Conservation (phyloP, 345 rosid species). For the Trapa incisa region DNA sequence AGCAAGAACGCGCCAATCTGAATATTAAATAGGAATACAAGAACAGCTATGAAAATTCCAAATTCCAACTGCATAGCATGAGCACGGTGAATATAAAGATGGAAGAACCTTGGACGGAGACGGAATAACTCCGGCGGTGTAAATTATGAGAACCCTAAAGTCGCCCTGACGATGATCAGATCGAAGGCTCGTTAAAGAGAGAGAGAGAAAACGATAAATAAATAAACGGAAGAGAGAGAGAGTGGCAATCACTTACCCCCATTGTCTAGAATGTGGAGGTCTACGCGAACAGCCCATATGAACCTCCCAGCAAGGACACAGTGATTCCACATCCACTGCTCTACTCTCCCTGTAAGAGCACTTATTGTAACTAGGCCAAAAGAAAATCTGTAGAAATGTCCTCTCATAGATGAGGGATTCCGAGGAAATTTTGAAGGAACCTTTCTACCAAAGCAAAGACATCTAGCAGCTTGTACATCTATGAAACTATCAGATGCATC, state of each 20-base stretch:
- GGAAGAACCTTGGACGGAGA: background rate
- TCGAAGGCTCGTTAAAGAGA: no score
- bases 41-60: conserved; percentile 9
- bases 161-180: background rate
- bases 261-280: conserved; percentile 89
- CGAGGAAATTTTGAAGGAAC: background rate
- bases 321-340: conserved; percentile 93
- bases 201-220: no score
- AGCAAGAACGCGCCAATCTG: no score
- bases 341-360: conserved; percentile 74
- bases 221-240: no score
- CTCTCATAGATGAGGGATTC: background rate
- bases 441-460: background rate
- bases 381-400: background rate
- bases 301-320: conserved; percentile 80
- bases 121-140: background rate
- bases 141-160: no score
- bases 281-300: conserved; percentile 92
- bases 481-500: background rate
- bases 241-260: conserved; percentile 52
- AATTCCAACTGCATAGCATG: background rate
- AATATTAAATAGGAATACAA: no score
- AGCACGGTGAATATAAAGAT: background rate
- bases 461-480: background rate
- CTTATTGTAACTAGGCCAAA: background rate